These are phyloP conservation scores for Apiospora malaysiana DNA, from an alignment of 2,329 filamentous ascomycete species.

Conservation along the genomic window DNA sequence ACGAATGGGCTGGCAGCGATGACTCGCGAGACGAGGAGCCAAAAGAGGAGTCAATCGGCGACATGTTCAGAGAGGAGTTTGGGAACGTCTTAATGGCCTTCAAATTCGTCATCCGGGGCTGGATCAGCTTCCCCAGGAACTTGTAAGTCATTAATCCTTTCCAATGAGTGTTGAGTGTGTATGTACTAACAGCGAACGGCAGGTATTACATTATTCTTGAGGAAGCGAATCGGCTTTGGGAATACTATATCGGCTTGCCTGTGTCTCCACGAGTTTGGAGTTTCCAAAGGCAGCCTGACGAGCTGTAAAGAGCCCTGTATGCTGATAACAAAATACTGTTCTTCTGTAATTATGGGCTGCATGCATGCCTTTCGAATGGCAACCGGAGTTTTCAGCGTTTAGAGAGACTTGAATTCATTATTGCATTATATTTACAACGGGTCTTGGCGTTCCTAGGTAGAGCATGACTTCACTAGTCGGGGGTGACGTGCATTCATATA, in stretches of 20 bases:
- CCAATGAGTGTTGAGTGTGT: too few relatives aligned
- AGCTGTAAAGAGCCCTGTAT: slow-evolving; percentile 46
- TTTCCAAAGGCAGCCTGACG: slow-evolving; percentile 52
- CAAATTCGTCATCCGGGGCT: slow-evolving; percentile 72
- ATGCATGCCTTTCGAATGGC: slow-evolving; percentile 7
- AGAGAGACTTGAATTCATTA: background rate
- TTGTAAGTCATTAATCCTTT: slow-evolving; percentile 63
- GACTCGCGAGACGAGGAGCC: slow-evolving; percentile 41
- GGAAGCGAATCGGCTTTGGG: slow-evolving; percentile 54
- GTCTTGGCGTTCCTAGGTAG: background rate
- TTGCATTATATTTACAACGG: background rate
- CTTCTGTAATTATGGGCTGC: background rate
- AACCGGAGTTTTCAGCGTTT: slow-evolving; percentile 17
- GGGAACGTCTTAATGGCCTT: slow-evolving; percentile 54
- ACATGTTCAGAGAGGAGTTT: slow-evolving; percentile 52
- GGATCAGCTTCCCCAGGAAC: slow-evolving; percentile 70
- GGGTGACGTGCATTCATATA: background rate
- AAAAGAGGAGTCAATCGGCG: background rate
- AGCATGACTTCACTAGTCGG: background rate
- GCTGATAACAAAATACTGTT: background rate
- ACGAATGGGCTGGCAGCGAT: slow-evolving; percentile 49
- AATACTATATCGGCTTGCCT: slow-evolving; percentile 59
- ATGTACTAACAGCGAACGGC: slow-evolving; percentile 24
- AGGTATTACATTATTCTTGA: slow-evolving; percentile 44
- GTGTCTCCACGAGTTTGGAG: slow-evolving; percentile 55